Base-by-base conservation (phyloP, 768 basidiomycete species). In the Leccinum variicolor region DNA sequence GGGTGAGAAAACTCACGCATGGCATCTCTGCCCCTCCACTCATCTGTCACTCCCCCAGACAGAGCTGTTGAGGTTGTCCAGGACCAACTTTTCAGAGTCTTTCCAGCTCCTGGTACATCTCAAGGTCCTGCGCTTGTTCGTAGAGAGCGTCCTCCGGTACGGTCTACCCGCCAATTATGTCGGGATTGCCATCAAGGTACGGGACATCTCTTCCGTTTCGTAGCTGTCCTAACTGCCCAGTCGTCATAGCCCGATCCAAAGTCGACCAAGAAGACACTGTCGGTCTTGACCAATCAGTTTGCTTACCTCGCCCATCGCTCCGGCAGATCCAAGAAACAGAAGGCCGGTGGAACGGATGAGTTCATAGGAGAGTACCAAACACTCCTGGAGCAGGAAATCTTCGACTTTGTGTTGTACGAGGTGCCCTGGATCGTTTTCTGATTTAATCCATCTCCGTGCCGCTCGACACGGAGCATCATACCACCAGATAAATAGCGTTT, bases 81-180 rank as follows among this genome's bases (percentile, higher is more conserved):
- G 97, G 54, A 97, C 92, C 53, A 98, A 96, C 74, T 99, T 98
- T 72, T 95, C 94, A 1, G 97, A 99, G 76, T 87, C 94, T 6
- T 94, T 94, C 76, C 92, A 98, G 71, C 79, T 96, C 53, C 80
- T 98, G 19, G 91, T 95, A 0, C 97, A 98, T 68, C 79, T 98
- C 64, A 98, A 98, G 74, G 81, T 96, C 51, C 74, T 97, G 15
- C 87, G 93, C 10, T 77, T 97, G 15, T 98, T 95, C 66, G 87
- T 96, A 21, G 97, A 99, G 75, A 94, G 92, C 56, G 95, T 98
- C 19, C 80, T 99, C 45, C 83, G 96, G 64, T 98, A 98, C 70
- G 97, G 97, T 53, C 78, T 98, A 10, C 97, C 97, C 4, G 92
- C 95, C 1, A 87, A 92, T 64, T 99, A 96, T 71, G 76, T 83